Base-by-base conservation (phyloP, 2,329 filamentous ascomycete genomes). In the Intubia oerlemansii region DNA sequence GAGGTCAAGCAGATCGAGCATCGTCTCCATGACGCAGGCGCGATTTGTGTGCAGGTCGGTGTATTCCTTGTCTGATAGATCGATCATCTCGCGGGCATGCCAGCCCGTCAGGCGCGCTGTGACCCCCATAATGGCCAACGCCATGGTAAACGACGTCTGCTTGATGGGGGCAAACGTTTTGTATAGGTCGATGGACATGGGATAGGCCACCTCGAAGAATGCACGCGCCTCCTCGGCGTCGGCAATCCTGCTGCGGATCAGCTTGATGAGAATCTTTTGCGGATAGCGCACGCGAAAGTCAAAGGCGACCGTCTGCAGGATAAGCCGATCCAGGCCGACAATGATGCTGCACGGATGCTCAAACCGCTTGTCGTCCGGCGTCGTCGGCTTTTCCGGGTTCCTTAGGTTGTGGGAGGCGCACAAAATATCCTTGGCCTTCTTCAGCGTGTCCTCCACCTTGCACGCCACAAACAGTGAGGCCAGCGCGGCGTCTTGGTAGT, bases 401-500 rank as follows among this genome's bases (percentile, higher is more conserved):
- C 82, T 88, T 21, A 91, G 55, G 44, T 92, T 93, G 51, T 85
- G 81, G 15, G 80, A 75, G 1, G 84, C 82, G 33, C 81, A 90
- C 11, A 95, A 59, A 35, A 98, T 90, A 37, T 98, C 88, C 33
- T 68, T 71, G 4, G 81, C 91, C 56, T 95, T 95, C 54, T 98
- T 98, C 39, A 93, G 66, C 1, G 88, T 98, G 49, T 98, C 88
- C 50, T 98, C 88, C 25, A 90, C 82, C 54, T 98, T 98, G 59
- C 85, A 95, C 3, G 84, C 84, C 3, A 84, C 78, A 44, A 95
- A 85, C 7, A 98, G 57, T 15, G 81, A 76, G 1, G 88, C 81
- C 6, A 88, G 67, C 0, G 85, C 81, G 2, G 81, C 84, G 46
- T 95, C 85, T 48, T 80, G 52, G 38, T 72, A 82, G 47, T 77